Base-by-base conservation (phyloP, 163 green algal species). In the Prototheca wickerhamii region DNA sequence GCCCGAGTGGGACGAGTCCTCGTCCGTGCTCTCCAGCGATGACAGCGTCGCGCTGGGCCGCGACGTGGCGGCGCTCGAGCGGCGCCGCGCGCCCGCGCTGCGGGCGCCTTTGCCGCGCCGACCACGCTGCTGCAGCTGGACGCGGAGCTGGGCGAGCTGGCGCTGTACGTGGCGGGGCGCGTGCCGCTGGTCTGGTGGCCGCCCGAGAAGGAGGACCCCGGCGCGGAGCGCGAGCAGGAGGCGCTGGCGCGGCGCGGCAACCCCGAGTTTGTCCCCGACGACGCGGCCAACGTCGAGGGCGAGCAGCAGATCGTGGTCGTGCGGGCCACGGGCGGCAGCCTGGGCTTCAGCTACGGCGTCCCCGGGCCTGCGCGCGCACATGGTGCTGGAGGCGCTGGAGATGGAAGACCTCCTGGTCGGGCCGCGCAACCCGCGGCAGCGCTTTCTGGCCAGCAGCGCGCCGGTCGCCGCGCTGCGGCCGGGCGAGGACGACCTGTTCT, bases 381-480 rank as follows among this genome's bases (percentile, higher is more conserved):
- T 60, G 7, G 67, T 60, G 2, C 67, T 73, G 34, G 71, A 63
- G 23, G 54, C 61, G 0, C 74, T 86, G 46, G 74, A 82, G 46
- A 78, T 92, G 18, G 78, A 88, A 23, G 84, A 92, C 63, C 62
- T 85, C 58, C 69, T 93, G 30, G 77, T 89, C 52, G 82, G 82
- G 1, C 25, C 61, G 1, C 55, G 63, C 7, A 76, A 63, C 68
- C 44, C 62, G 2, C 50, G 43, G 29, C 61, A 72, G 40, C 57
- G 65, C 54, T 78, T 74, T 51, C 58, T 80, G 31, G 72, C 44
- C 34, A 55, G 62, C 53, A 71, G 58, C 49, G 49, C 12, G 12
- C 12, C 23, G 23, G 49, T 21, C 10, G 37, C 15, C 37, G 37
- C n/a, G n/a, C n/a, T n/a, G n/a, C n/a, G n/a, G n/a, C n/a, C n/a